These are phyloP conservation scores for Alternaria conjuncta DNA, from an alignment of 2,329 filamentous ascomycete genomes.

Conservation along the genomic window DNA sequence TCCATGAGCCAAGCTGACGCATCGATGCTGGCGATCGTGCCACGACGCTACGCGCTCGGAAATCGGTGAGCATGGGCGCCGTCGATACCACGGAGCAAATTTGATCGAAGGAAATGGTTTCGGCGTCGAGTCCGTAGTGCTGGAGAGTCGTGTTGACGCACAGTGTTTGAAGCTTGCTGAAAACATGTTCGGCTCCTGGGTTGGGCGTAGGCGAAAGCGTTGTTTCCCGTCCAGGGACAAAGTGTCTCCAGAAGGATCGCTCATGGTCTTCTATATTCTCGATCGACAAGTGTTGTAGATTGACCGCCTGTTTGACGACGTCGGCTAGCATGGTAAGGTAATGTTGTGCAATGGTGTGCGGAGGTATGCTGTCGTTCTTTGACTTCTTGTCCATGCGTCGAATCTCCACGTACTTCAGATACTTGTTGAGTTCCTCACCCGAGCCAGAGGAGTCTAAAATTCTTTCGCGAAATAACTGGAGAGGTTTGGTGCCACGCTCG, in stretches of 20 bases:
- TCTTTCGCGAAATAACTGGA: conserved; percentile 26
- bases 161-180: conserved; percentile 23
- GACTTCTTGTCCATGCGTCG: conserved; percentile 20
- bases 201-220: not conserved
- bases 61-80: conserved; percentile 15
- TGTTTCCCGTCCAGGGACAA: conserved; percentile 1
- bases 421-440: not conserved
- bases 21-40: not conserved
- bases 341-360: conserved; percentile 4
- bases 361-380: not conserved
- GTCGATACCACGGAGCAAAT: conserved; percentile 13
- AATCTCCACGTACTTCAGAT: conserved; percentile 36
- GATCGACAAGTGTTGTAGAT: conserved; percentile 31
- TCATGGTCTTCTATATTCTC: conserved; percentile 26
- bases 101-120: conserved; percentile 4
- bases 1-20: not conserved
- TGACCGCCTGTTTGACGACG: conserved; percentile 21
- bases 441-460: not conserved
- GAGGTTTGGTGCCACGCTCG: conserved; percentile 12
- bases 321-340: conserved; percentile 31
- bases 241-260: conserved; percentile 27
- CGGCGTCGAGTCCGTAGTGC: not conserved
- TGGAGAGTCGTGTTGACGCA: conserved; percentile 24
- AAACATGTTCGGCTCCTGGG: conserved; percentile 1
- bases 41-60: conserved; percentile 21